Base-by-base conservation (phyloP, 805 yeast genomes). In the Barnettozyma vustinii region DNA sequence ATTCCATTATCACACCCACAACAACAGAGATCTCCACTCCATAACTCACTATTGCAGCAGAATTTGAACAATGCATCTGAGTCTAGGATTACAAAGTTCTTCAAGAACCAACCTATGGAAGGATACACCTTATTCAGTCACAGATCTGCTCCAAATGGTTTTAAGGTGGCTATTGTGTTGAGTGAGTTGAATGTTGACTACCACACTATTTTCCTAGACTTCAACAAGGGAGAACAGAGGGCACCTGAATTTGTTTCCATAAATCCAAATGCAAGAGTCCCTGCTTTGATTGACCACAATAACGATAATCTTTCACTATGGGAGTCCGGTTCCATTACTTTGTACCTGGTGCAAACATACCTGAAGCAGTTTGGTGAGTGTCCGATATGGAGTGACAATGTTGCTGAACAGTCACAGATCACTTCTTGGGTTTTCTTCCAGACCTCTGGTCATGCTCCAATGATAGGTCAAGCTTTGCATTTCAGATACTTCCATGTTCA, bases 391-490 rank as follows among this genome's bases (percentile, higher is more conserved):
- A 81, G 95, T 4, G 83, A 80, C 46, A 84, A 84, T 61, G 64
- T 84, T 46, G 73, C 79, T 13, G 96, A 88, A 55, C 96, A 89
- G 69, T 76, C 91, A 3, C 92, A 85, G 64, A 88, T 91, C 50
- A 76, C 81, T 52, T 80, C 90, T 7, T 91, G 97, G 97, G 73
- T 92, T 36, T 91, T 88, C 62, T 91, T 91, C 73, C 98, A 91
- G 69, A 89, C 97, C 3, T 85, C 95, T 5, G 97, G 98, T 7
- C 97, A 90, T 64, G 96, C 97, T 0, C 97, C 97, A n/a, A 91
- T 91, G 96, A 87, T 91, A 58, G 97, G 97, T 18, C 97, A 91
- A 68, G 97, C 97, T 9, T 75, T 92, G 57, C 97, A 92, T 70
- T 92, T 91, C 71, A 77, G 91, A 61, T 89, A 87, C 65, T 89